phyloP scores from a whole-genome alignment of 2,329 filamentous ascomycete species.

The Arthrocladium fulminans region DNA sequence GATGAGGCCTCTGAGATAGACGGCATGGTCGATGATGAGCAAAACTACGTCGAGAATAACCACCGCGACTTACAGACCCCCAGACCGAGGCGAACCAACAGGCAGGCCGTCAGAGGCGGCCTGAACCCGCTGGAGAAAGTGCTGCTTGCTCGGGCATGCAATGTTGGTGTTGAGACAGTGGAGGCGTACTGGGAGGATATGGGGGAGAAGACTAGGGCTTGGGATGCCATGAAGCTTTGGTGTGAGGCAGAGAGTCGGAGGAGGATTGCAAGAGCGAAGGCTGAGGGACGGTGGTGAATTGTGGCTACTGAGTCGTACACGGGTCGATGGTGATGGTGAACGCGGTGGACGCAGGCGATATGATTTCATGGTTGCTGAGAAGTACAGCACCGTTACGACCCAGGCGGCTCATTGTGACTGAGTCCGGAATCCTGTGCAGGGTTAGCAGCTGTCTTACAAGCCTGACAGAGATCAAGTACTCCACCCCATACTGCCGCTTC shows the following conservation, averaged over 20 bases:
- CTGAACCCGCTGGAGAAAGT: conserved; percentile 4
- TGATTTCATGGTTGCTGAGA: no score
- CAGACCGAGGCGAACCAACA: not conserved
- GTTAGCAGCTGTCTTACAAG: no score
- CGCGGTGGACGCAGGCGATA: no score
- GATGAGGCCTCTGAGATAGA: not conserved
- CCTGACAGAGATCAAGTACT: no score
- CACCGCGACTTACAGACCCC: not conserved
- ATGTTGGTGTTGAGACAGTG: conserved; percentile 3
- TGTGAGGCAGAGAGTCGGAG: not conserved
- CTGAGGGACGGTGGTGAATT: conserved; percentile 7
- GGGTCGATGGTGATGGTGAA: not conserved
- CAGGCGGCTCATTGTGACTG: no score
- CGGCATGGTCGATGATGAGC: not conserved
- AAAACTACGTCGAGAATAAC: not conserved
- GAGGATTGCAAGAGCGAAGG: conserved; percentile 1
- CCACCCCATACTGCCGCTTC: no score
- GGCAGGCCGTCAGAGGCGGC: not conserved
- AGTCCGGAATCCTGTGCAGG: no score
- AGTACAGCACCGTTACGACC: no score
- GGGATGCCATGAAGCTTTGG: conserved; percentile 5
- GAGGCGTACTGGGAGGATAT: conserved; percentile 9
- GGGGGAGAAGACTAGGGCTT: not conserved
- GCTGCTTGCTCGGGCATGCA: conserved; percentile 1
- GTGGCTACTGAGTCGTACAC: not conserved